Conservation (phyloP, 192 early-diverging fungal genomes). For the Geranomyces variabilis region DNA sequence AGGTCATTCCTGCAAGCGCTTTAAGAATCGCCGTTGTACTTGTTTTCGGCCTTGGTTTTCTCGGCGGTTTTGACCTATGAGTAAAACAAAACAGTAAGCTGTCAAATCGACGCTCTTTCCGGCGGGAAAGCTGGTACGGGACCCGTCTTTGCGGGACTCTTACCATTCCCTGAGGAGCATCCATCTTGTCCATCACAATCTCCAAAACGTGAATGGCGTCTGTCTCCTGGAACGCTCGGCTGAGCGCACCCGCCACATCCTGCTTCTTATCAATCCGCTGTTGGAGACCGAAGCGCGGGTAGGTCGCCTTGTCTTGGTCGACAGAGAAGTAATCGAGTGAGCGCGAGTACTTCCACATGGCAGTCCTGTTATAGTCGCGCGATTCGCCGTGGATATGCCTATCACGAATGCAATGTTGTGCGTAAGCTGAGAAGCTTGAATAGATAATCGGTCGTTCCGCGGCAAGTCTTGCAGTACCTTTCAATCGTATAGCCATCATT, state of each 20-base stretch:
- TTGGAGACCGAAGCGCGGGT: conserved; percentile 40
- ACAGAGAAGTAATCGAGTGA: conserved; percentile 51
- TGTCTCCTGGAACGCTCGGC: conserved; percentile 23
- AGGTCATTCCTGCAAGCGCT: background rate
- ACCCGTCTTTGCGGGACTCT: too few species aligned
- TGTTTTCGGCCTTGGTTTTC: conserved; percentile 27
- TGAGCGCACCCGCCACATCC: conserved; percentile 48
- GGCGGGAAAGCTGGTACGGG: too few species aligned
- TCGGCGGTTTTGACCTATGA: conserved; percentile 27
- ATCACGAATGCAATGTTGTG: too few species aligned
- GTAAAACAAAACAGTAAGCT: background rate
- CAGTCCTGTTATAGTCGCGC: conserved; percentile 52
- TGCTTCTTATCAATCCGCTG: conserved; percentile 27
- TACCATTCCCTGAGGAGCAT: conserved; percentile 50
- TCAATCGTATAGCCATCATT: conserved; percentile 49
- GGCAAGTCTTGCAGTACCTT: too few species aligned
- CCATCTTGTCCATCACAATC: conserved; percentile 50
- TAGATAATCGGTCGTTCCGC: too few species aligned
- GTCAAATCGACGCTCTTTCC: too few species aligned
- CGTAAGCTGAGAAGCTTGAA: too few species aligned
- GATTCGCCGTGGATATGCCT: conserved; percentile 48
- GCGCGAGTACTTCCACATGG: conserved; percentile 55
- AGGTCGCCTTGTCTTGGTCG: conserved; percentile 28
- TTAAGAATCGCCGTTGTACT: conserved; percentile 27
- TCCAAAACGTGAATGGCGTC: conserved; percentile 53